Base-by-base conservation (phyloP, 83 land plant species). In the Picea abies region DNA sequence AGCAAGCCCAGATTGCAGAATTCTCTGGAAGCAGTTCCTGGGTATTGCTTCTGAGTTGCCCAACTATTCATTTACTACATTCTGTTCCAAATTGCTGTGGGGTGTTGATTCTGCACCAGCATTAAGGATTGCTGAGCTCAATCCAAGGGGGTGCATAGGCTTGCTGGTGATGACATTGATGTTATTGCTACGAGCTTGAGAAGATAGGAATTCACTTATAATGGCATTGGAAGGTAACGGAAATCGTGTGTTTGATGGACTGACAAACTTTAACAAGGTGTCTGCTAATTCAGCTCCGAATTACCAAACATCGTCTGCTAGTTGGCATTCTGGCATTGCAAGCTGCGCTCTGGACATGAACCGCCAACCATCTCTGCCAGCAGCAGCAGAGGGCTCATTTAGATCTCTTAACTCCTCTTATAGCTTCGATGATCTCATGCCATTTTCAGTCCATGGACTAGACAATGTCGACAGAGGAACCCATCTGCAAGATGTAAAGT, bases 141-240 rank as follows among this genome's bases (percentile, higher is more conserved):
- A 16, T 70, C 39, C n/a, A 17, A 35, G 7, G n/a, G n/a, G 44
- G 73, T 35, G 11, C 6, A 17, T 25, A 2, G 8, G 77, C n/a
- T 73, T 44, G 11, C 12, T 10, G 58, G 22, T 47, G 77, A 41
- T 19, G 11, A 70, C 77, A 44, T 47, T 39, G 12, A 3, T n/a
- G 56, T 12, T 20, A 44, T n/a, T 47, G 77, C 0, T 73, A 20
- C 47, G 47, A 73, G 2, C 47, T 73, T 49, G 58, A 22, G 44
- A 44, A 20, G 56, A 41, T 20, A n/a, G 25, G 25, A 73, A 73
- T 73, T 44, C 56, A 73, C 26, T n/a, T 35, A 52, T 23, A 20
- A 73, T 73, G 77, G 58, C 77, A 73, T 73, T 44, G 58, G 56
- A 73, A 73, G 77, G 77, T 73, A 73, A 73, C n/a, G 58, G 77